Conservation (phyloP, 805 yeast genomes). For the Suhomyces xylopsoci region DNA sequence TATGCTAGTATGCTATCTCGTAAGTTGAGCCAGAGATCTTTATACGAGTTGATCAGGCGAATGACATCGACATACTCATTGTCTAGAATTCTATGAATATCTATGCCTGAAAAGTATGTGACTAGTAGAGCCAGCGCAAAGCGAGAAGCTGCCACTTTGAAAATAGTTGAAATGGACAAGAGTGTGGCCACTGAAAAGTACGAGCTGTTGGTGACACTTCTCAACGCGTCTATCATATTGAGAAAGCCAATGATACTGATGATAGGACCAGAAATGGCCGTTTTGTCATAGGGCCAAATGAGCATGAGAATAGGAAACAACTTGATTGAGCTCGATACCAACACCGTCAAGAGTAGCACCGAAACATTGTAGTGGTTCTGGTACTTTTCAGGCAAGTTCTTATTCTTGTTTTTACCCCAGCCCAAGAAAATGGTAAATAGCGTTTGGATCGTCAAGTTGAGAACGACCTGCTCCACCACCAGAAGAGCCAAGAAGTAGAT, state of each 20-base stretch:
- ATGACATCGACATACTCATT: slow-evolving; percentile 9
- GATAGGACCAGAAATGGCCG: slow-evolving; percentile 57
- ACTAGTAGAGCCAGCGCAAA: slow-evolving; percentile 13
- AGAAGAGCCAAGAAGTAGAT: slow-evolving; percentile 53
- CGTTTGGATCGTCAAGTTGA: slow-evolving; percentile 36
- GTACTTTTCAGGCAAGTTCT: slow-evolving; percentile 18
- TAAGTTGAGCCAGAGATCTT: slow-evolving; percentile 1
- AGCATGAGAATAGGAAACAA: slow-evolving; percentile 88
- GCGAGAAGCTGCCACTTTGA: slow-evolving; percentile 14
- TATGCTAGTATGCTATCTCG: neutral
- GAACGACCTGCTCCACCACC: slow-evolving; percentile 41
- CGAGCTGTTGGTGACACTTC: slow-evolving; percentile 17
- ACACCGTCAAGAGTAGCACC: slow-evolving; percentile 63
- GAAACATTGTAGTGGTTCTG: slow-evolving; percentile 35
- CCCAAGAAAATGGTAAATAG: slow-evolving; percentile 14
- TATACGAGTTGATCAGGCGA: neutral
- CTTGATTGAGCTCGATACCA: slow-evolving; percentile 76
- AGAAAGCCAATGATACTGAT: slow-evolving; percentile 60
- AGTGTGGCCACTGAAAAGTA: slow-evolving; percentile 14
- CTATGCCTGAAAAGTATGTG: slow-evolving; percentile 11
- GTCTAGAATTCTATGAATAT: slow-evolving; percentile 5
- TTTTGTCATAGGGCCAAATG: slow-evolving; percentile 90
- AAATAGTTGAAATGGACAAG: slow-evolving; percentile 13
- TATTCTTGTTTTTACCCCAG: slow-evolving; percentile 21
- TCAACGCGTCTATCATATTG: slow-evolving; percentile 60